phyloP scores from a whole-genome alignment of 2,329 filamentous ascomycete species.

The Colletotrichum ledebouriae region DNA sequence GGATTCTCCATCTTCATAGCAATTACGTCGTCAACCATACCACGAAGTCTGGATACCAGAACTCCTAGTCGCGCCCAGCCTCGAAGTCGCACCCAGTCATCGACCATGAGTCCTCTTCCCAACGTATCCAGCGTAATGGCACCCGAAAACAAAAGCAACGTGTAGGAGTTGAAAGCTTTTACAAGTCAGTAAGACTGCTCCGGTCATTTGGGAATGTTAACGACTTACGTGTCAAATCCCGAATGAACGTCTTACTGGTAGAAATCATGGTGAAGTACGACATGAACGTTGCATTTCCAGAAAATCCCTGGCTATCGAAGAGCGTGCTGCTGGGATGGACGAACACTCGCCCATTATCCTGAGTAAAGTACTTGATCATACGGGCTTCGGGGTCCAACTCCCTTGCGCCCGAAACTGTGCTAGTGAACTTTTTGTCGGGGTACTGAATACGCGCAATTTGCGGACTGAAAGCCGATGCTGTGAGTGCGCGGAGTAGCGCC shows the following conservation, averaged over 20 bases:
- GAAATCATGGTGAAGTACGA: conserved; percentile 94
- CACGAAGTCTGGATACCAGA: conserved; percentile 83
- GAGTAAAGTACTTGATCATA: conserved; percentile 92
- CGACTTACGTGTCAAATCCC: conserved; percentile 86
- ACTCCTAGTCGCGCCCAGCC: conserved; percentile 98
- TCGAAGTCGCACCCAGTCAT: conserved; percentile 87
- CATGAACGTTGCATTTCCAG: conserved; percentile 81
- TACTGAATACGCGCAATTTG: conserved; percentile 94
- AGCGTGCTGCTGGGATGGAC: conserved; percentile 91
- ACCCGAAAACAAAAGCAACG: conserved; percentile 88
- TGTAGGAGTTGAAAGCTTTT: conserved; percentile 87
- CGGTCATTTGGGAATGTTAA: neutral
- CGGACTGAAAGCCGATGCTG: conserved; percentile 82
- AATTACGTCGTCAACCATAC: conserved; percentile 88
- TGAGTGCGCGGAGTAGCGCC: conserved; percentile 75
- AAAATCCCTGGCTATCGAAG: conserved; percentile 85
- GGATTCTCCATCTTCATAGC: conserved; percentile 85
- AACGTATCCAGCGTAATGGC: conserved; percentile 87
- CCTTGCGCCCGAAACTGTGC: conserved; percentile 87
- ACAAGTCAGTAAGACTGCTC: conserved; percentile 8
- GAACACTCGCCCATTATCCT: conserved; percentile 89
- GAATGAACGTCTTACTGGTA: conserved; percentile 91
- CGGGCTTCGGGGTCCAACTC: conserved; percentile 93
- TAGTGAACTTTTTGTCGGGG: conserved; percentile 94
- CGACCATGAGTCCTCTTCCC: conserved; percentile 88